Conservation (phyloP, 495 filamentous ascomycete genomes). For the Neurospora sp. region DNA sequence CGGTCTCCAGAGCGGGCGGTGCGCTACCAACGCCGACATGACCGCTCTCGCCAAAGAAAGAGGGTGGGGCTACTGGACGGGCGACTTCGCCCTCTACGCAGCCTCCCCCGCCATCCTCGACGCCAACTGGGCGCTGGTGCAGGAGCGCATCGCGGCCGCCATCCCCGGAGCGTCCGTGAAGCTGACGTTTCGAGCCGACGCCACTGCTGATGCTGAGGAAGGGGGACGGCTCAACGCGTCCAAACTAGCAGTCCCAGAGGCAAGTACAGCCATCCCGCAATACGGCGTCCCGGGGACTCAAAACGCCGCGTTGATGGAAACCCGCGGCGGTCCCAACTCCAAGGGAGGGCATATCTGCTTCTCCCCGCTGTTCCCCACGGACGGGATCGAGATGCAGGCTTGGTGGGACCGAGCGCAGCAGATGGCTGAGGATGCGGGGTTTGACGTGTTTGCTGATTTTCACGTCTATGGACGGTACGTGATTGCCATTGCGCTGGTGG, state of each 20-base stretch:
- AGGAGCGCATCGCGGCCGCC: slow-evolving; percentile 17
- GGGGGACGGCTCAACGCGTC: background rate
- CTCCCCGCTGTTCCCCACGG: background rate
- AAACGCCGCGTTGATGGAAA: background rate
- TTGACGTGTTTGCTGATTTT: slow-evolving; percentile 4
- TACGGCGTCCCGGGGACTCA: background rate
- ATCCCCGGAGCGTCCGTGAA: slow-evolving; percentile 17
- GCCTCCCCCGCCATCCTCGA: slow-evolving; percentile 24
- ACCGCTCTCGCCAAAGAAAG: no score
- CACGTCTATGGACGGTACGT: slow-evolving; percentile 6
- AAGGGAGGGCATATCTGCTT: slow-evolving; percentile 1
- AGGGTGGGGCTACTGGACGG: slow-evolving; percentile 31
- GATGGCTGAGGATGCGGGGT: background rate
- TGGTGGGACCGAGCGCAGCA: slow-evolving; percentile 1
- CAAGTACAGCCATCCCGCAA: background rate
- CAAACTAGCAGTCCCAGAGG: background rate
- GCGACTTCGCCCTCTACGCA: slow-evolving; percentile 35
- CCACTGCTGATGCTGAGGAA: no score
- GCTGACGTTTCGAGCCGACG: slow-evolving; percentile 1
- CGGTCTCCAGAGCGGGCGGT: no score
- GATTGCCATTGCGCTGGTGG: slow-evolving; percentile 20
- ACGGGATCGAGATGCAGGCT: background rate
- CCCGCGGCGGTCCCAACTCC: background rate
- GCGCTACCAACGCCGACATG: no score
- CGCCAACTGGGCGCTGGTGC: slow-evolving; percentile 22